A percentile compares a stretch with the other conserved stretches of the same genome.
These are phyloP conservation scores for Cornus controversa DNA, from an alignment of 148 eudicot species.

Conservation along the genomic window DNA sequence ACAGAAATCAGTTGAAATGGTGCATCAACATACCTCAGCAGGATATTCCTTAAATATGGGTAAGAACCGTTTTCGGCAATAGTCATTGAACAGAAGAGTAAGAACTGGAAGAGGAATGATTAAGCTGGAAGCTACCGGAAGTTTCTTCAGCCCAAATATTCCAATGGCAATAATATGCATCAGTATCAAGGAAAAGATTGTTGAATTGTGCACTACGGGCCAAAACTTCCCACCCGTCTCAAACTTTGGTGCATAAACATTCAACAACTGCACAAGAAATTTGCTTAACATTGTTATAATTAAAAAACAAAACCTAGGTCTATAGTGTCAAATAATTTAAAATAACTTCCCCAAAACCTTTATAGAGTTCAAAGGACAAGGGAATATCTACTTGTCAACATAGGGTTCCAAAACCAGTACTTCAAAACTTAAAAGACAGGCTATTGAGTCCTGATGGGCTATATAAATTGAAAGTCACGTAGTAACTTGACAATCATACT, in stretches of 20 bases:
- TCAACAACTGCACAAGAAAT: conserved; percentile 64
- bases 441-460: background rate
- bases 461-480: background rate
- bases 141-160: conserved; percentile 69
- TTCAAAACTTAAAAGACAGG: conserved; percentile 8
- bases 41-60: conserved; percentile 74
- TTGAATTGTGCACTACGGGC: conserved; percentile 77
- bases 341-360: background rate
- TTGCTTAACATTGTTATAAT: background rate
- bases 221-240: conserved; percentile 84
- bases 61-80: conserved; percentile 69
- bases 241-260: conserved; percentile 72
- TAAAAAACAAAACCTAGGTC: background rate
- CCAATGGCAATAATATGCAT: conserved; percentile 92
- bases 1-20: background rate
- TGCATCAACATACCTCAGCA: conserved; percentile 64
- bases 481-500: background rate
- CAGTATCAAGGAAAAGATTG: conserved; percentile 71
- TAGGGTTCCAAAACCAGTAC: background rate
- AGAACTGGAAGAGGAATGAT: conserved; percentile 73
- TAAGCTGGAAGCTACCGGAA: conserved; percentile 71
- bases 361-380: background rate
- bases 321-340: background rate
- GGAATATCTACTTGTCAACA: conserved; percentile 6
- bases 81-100: conserved; percentile 78